These are phyloP conservation scores for Arthrinium phaeospermum DNA, from an alignment of 2,329 filamentous ascomycete genomes.

Conservation along the genomic window DNA sequence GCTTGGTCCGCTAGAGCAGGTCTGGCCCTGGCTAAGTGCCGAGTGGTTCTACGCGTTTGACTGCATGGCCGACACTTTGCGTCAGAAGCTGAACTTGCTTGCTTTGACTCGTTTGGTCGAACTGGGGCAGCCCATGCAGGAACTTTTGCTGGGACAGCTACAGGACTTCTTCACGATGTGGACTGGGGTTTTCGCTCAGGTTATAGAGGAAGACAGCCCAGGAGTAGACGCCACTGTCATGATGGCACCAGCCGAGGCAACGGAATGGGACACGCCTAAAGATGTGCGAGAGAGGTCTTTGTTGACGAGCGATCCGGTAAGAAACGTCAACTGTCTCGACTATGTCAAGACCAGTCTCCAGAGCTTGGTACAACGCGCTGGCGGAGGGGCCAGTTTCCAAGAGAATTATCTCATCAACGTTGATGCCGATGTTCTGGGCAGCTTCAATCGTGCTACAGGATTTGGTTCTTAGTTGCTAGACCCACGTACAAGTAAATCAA, in stretches of 20 bases:
- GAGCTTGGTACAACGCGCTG: slow-evolving; percentile 61
- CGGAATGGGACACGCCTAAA: slow-evolving; percentile 63
- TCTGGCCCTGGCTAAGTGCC: slow-evolving; percentile 64
- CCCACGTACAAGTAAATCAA: neutral
- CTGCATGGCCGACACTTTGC: slow-evolving; percentile 67
- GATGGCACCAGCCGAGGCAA: slow-evolving; percentile 44
- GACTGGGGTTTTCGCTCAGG: slow-evolving; percentile 71
- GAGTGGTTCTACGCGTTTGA: slow-evolving; percentile 75
- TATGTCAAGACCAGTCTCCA: slow-evolving; percentile 70
- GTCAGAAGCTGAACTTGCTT: slow-evolving; percentile 75
- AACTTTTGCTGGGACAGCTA: slow-evolving; percentile 64
- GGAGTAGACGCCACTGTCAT: slow-evolving; percentile 59
- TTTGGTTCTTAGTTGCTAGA: neutral
- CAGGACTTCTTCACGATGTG: slow-evolving; percentile 80
- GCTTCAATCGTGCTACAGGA: slow-evolving; percentile 51
- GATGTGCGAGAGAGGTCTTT: slow-evolving; percentile 59
- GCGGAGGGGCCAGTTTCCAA: slow-evolving; percentile 69
- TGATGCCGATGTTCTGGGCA: slow-evolving; percentile 71
- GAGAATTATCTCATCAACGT: slow-evolving; percentile 75
- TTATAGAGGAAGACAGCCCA: slow-evolving; percentile 60
- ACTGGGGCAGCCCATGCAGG: slow-evolving; percentile 61
- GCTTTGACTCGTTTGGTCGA: slow-evolving; percentile 76
- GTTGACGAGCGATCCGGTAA: slow-evolving; percentile 67
- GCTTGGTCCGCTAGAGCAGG: slow-evolving; percentile 52
- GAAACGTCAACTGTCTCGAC: slow-evolving; percentile 65